These are phyloP conservation scores for Metschnikowia matae DNA, from an alignment of 805 yeast species.

Conservation along the genomic window DNA sequence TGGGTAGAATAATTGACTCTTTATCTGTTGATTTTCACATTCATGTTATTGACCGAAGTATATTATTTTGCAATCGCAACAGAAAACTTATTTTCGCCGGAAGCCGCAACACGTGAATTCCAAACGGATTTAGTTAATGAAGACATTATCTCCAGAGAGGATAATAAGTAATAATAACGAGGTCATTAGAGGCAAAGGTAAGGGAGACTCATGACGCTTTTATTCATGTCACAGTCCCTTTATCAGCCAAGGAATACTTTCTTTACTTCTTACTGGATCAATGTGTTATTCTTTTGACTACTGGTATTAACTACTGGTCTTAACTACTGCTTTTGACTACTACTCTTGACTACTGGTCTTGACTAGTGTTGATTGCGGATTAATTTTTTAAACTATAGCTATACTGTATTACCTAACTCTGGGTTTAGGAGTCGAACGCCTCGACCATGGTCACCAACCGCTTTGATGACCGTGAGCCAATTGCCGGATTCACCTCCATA, in stretches of 20 bases:
- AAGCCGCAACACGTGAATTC: background rate
- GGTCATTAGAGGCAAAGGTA: background rate
- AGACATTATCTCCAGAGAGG: background rate
- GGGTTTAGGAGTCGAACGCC: conserved; percentile 20
- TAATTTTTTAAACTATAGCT: too few species aligned
- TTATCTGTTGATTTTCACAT: too few species aligned
- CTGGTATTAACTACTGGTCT: too few species aligned
- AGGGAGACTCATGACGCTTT: background rate
- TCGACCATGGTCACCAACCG: conserved; percentile 74
- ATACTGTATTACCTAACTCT: too few species aligned
- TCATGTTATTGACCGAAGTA: background rate
- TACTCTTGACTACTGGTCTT: too few species aligned
- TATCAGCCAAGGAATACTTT: background rate
- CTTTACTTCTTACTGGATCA: too few species aligned
- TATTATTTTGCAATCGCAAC: background rate
- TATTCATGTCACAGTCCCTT: background rate
- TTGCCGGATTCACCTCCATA: conserved; percentile 74
- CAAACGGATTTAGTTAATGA: background rate
- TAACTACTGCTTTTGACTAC: too few species aligned
- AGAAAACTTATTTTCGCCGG: background rate
- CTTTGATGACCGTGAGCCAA: conserved; percentile 91
- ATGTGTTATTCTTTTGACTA: too few species aligned
- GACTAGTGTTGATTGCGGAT: too few species aligned
- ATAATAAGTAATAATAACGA: too few species aligned
- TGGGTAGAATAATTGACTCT: too few species aligned